Evolutionary conservation across 768 basidiomycete genomes (phyloP).

Genomic region (Krasilnikovozyma curviuscula): DNA sequence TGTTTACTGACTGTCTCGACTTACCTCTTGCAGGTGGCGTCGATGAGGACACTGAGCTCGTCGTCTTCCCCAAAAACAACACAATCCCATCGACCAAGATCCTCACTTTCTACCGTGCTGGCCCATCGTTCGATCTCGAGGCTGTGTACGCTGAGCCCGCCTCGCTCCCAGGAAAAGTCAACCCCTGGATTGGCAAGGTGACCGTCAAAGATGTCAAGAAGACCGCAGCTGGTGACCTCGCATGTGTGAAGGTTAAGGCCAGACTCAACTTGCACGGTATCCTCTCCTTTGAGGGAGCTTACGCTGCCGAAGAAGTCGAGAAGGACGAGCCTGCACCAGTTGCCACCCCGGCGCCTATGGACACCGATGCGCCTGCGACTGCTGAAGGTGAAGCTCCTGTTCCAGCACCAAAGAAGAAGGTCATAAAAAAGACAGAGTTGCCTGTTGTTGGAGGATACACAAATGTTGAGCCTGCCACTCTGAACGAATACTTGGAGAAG

Average conservation of each 20-base stretch:
- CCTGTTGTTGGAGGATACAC: constrained; percentile 47
- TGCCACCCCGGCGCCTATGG: constrained; percentile 44
- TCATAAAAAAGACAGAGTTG: constrained; percentile 65
- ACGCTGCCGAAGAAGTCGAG: constrained; percentile 50
- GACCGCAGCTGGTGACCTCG: constrained; percentile 48
- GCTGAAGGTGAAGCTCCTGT: constrained; percentile 32
- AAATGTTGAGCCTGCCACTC: constrained; percentile 41
- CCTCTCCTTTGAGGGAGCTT: constrained; percentile 66
- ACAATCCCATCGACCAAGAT: constrained; percentile 81
- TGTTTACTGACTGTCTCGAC: too few relatives aligned
- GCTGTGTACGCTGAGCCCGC: constrained; percentile 59
- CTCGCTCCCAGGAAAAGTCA: constrained; percentile 52
- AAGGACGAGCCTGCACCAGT: constrained; percentile 28
- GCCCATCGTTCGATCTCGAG: constrained; percentile 72
- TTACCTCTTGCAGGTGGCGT: constrained; percentile 50
- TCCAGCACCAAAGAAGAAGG: constrained; percentile 64
- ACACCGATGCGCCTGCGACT: constrained; percentile 33
- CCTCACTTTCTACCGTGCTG: constrained; percentile 80
- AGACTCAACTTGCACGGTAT: constrained; percentile 70
- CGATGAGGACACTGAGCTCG: constrained; percentile 70
- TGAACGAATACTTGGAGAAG: constrained; percentile 53
- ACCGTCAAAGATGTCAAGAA: constrained; percentile 58
- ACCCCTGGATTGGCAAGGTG: constrained; percentile 69
- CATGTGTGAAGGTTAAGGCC: constrained; percentile 77
- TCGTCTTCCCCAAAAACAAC: constrained; percentile 75